Evolutionary conservation across 2,329 filamentous ascomycete genomes (phyloP).

Genomic region (Talaromyces piceae): DNA sequence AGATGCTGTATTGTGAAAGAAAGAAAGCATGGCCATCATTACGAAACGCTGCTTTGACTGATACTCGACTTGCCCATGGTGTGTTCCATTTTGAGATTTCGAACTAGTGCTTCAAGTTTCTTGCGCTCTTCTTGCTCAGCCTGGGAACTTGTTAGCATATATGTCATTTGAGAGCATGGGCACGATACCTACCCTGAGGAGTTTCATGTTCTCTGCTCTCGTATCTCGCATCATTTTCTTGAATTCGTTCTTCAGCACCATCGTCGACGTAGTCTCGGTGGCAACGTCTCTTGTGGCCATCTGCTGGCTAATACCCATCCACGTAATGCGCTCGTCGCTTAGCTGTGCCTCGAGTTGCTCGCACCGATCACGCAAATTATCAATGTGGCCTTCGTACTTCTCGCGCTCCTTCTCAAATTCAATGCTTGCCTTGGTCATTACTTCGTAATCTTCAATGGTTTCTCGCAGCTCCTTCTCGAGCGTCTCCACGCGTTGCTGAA

Average conservation of each 20-base stretch:
- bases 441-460: slow-evolving; percentile 63
- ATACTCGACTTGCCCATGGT: slow-evolving; percentile 26
- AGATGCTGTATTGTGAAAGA: background rate
- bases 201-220: slow-evolving; percentile 57
- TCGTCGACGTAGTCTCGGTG: slow-evolving; percentile 56
- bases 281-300: slow-evolving; percentile 32
- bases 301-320: slow-evolving; percentile 55
- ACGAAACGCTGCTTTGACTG: slow-evolving; percentile 24
- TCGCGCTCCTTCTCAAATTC: slow-evolving; percentile 66
- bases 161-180: background rate
- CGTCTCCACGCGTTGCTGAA: slow-evolving; percentile 43
- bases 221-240: slow-evolving; percentile 75
- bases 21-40: background rate
- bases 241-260: slow-evolving; percentile 65
- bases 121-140: slow-evolving; percentile 65
- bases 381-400: slow-evolving; percentile 55
- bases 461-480: slow-evolving; percentile 60
- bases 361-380: slow-evolving; percentile 55
- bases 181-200: slow-evolving; percentile 50
- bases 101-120: slow-evolving; percentile 56
- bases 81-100: slow-evolving; percentile 41
- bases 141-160: slow-evolving; percentile 32
- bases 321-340: slow-evolving; percentile 59
- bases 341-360: slow-evolving; percentile 58
- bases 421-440: slow-evolving; percentile 61